Evolutionary conservation across 352 stramenopile species (phyloP).

Genomic region (Phytopythium vexans): DNA sequence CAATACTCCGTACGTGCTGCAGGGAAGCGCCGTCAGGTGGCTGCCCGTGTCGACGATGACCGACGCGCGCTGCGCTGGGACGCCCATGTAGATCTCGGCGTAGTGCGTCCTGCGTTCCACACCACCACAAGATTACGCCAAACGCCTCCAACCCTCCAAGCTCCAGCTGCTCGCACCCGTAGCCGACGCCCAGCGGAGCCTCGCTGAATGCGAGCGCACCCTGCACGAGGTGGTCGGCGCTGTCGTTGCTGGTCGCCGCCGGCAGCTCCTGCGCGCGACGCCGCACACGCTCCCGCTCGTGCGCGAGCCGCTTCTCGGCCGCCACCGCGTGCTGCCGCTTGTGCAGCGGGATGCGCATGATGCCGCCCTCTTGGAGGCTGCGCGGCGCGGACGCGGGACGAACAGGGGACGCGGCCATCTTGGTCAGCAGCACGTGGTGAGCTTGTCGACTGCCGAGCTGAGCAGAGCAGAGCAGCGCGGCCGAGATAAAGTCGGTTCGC

Average conservation of each 20-base stretch:
- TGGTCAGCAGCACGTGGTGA: no score
- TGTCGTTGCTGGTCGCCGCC: slow-evolving; percentile 5
- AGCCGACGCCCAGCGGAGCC: slow-evolving; percentile 62
- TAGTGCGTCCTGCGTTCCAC: slow-evolving; percentile 63
- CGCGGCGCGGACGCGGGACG: background rate
- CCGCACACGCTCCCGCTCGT: slow-evolving; percentile 46
- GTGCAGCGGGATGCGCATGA: slow-evolving; percentile 28
- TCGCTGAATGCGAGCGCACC: slow-evolving; percentile 50
- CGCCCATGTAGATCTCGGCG: slow-evolving; percentile 76
- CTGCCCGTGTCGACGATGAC: slow-evolving; percentile 86
- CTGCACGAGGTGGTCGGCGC: slow-evolving; percentile 3
- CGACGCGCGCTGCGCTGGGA: slow-evolving; percentile 76
- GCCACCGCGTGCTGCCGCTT: slow-evolving; percentile 12
- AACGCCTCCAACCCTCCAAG: background rate
- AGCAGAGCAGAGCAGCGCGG: no score
- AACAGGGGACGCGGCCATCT: no score
- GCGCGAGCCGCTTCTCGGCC: slow-evolving; percentile 9
- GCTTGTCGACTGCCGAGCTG: no score
- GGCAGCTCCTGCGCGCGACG: slow-evolving; percentile 24
- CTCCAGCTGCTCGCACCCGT: slow-evolving; percentile 28
- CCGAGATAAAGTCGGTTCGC: no score
- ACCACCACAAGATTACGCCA: slow-evolving; percentile 3
- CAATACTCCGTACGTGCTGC: slow-evolving; percentile 29
- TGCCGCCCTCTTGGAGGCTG: slow-evolving; percentile 1
- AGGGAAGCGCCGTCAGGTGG: slow-evolving; percentile 76